Conservation (phyloP, 148 eudicot species). For the Linanthus parryae region DNA sequence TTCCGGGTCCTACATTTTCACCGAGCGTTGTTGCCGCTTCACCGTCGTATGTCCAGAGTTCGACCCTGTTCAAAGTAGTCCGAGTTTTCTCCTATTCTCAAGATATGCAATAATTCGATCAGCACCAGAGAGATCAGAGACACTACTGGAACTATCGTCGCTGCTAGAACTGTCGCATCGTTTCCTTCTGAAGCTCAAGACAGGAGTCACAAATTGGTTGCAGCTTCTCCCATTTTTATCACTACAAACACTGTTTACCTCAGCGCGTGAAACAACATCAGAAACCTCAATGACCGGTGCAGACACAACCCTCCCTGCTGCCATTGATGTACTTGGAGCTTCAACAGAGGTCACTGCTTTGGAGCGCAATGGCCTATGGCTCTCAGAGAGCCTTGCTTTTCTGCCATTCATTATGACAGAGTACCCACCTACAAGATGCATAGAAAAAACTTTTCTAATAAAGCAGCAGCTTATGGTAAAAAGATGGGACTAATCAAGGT, state of each 20-base stretch:
- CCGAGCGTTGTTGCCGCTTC: no score
- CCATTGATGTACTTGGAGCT: no score
- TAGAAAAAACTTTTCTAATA: background rate
- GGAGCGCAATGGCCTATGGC: no score
- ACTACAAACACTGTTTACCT: background rate
- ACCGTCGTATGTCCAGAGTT: no score
- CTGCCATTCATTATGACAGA: background rate
- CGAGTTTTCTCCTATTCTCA: background rate
- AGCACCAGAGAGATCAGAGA: conserved; percentile 3
- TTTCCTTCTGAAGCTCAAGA: conserved; percentile 1
- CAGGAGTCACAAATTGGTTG: background rate
- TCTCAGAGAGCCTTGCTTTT: background rate
- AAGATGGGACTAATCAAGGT: no score
- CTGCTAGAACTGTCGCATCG: conserved; percentile 1
- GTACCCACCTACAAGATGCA: conserved; percentile 1
- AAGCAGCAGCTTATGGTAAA: no score
- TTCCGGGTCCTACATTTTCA: no score
- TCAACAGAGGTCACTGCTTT: no score
- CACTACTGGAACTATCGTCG: conserved; percentile 10
- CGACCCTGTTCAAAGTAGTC: no score
- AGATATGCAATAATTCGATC: background rate
- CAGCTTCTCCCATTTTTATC: background rate
- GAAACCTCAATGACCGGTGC: background rate
- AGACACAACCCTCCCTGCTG: no score
- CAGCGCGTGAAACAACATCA: background rate